These are phyloP conservation scores for Phaffomyces opuntiae DNA, from an alignment of 805 yeast species.

Conservation along the genomic window DNA sequence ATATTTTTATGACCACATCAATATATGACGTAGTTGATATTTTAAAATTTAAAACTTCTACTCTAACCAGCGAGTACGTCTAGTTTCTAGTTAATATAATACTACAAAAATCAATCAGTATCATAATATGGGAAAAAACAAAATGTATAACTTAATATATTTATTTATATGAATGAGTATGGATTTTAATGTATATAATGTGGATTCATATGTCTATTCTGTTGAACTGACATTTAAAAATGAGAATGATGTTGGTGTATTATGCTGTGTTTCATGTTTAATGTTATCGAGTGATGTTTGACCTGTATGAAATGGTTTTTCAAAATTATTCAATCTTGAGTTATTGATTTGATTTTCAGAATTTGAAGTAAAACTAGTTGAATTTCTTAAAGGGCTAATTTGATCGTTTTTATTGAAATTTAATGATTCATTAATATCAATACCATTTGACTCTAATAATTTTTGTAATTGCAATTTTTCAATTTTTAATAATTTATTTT, in stretches of 20 bases:
- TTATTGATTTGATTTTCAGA: no score
- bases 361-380: neutral
- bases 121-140: no score
- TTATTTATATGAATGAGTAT: neutral
- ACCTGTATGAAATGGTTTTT: constrained; percentile 3
- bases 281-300: constrained; percentile 1
- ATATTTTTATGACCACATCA: no score
- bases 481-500: constrained; percentile 22
- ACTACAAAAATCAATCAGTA: no score
- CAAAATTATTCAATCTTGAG: neutral
- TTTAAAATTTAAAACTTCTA: no score
- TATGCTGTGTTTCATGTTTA: neutral
- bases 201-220: neutral
- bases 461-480: constrained; percentile 28
- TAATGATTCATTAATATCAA: neutral
- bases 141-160: no score
- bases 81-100: no score
- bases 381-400: neutral
- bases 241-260: constrained; percentile 10
- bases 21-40: no score
- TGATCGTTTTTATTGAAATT: neutral
- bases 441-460: constrained; percentile 17
- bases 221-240: constrained; percentile 8
- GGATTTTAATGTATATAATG: neutral
- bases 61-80: no score